These are phyloP conservation scores for Lepidium didymum DNA, from an alignment of 345 rosid species.

Conservation along the genomic window DNA sequence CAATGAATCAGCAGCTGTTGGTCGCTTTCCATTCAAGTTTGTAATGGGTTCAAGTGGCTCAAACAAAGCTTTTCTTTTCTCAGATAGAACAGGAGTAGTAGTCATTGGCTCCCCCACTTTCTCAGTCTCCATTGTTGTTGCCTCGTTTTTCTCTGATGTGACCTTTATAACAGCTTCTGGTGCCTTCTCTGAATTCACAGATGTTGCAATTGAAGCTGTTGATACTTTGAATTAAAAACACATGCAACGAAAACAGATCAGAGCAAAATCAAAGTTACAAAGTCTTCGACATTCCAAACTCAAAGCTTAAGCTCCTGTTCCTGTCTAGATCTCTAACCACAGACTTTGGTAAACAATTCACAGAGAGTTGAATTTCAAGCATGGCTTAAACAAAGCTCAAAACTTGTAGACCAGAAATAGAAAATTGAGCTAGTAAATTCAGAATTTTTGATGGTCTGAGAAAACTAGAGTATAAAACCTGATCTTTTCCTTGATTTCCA, in stretches of 20 bases:
- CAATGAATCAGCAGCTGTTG: slow-evolving; percentile 51
- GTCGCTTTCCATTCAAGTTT: slow-evolving; percentile 39
- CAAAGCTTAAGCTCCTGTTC: too few relatives aligned
- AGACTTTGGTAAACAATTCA: background rate
- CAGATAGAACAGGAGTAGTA: slow-evolving; percentile 44
- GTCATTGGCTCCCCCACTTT: slow-evolving; percentile 20
- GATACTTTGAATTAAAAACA: background rate
- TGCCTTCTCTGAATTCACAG: slow-evolving; percentile 28
- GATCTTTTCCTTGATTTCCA: slow-evolving; percentile 84
- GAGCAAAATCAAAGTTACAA: background rate
- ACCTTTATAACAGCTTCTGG: slow-evolving; percentile 31
- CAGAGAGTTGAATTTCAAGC: background rate
- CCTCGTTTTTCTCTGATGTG: slow-evolving; percentile 42
- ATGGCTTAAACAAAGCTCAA: background rate
- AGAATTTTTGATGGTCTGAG: background rate
- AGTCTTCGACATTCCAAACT: background rate
- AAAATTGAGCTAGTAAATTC: background rate
- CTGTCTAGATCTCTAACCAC: background rate
- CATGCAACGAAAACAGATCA: background rate
- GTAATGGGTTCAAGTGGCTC: slow-evolving; percentile 73
- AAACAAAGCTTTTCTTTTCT: slow-evolving; percentile 75
- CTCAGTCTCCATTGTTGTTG: slow-evolving; percentile 25
- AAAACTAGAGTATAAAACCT: slow-evolving; percentile 31
- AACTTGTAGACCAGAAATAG: background rate
- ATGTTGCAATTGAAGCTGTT: background rate